Conservation (phyloP, 1,139 yeast species). For the Geotrichum aggregatum region DNA sequence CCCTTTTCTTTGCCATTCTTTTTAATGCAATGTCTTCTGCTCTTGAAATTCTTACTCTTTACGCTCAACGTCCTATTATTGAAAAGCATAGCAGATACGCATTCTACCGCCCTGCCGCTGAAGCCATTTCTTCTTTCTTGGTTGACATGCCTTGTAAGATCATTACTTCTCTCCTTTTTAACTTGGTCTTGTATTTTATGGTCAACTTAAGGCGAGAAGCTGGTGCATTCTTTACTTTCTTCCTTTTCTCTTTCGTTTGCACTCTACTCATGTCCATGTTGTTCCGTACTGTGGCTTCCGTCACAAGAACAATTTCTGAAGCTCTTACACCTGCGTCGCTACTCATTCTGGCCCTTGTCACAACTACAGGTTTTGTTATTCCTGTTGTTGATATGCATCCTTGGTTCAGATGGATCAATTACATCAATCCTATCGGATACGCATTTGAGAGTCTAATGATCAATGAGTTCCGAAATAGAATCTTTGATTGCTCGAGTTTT, state of each 20-base stretch:
- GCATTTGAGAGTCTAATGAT: constrained; percentile 65
- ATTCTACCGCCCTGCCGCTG: constrained; percentile 72
- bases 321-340: constrained; percentile 73
- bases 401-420: constrained; percentile 79
- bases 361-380: constrained; percentile 72
- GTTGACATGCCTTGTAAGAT: constrained; percentile 66
- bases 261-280: constrained; percentile 66
- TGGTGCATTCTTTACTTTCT: constrained; percentile 66
- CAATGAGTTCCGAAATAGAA: constrained; percentile 52
- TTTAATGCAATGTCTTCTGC: constrained; percentile 74
- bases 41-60: constrained; percentile 65
- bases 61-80: constrained; percentile 69
- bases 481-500: constrained; percentile 44
- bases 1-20: constrained; percentile 70
- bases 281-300: constrained; percentile 68
- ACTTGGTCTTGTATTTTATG: constrained; percentile 62
- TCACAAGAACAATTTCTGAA: constrained; percentile 54
- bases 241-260: constrained; percentile 50
- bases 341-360: constrained; percentile 55
- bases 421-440: constrained; percentile 66
- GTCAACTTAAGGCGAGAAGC: constrained; percentile 60
- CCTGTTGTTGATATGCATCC: constrained; percentile 66
- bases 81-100: constrained; percentile 77
- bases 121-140: constrained; percentile 63
- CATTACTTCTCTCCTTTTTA: constrained; percentile 53